Evolutionary conservation across 1,284 basidiomycete species (phyloP).

Genomic region (Kwoniella shivajii): DNA sequence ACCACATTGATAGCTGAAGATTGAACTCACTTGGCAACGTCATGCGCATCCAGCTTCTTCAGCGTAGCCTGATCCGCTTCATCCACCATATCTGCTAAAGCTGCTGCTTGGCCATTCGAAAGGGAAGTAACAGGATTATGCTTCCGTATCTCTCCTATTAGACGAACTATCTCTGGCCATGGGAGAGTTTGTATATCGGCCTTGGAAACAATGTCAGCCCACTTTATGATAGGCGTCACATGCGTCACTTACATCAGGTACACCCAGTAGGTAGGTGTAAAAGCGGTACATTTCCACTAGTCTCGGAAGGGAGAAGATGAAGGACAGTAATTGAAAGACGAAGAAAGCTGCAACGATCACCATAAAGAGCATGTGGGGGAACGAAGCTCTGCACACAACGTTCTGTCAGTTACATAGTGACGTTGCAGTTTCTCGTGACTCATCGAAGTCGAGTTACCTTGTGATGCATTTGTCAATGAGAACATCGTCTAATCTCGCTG

Average conservation of each 20-base stretch:
- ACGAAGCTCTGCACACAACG: slow-evolving; percentile 26
- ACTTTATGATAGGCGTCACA: slow-evolving; percentile 50
- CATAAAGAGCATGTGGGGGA: slow-evolving; percentile 66
- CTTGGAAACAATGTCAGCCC: slow-evolving; percentile 70
- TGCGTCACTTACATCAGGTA: slow-evolving; percentile 58
- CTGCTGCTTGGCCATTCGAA: slow-evolving; percentile 56
- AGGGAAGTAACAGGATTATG: slow-evolving; percentile 85
- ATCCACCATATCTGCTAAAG: slow-evolving; percentile 39
- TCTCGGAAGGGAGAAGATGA: slow-evolving; percentile 62
- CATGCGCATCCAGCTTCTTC: slow-evolving; percentile 89
- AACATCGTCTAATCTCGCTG: slow-evolving; percentile 68
- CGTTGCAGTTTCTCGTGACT: background rate
- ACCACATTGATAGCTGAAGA: too few relatives aligned
- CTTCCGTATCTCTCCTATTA: slow-evolving; percentile 84
- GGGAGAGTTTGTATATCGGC: slow-evolving; percentile 96
- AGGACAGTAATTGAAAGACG: slow-evolving; percentile 59
- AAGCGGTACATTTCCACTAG: slow-evolving; percentile 93
- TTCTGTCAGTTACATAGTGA: background rate
- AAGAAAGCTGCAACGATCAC: slow-evolving; percentile 79
- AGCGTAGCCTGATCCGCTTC: slow-evolving; percentile 48
- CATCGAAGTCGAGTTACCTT: slow-evolving; percentile 59
- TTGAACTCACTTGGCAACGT: slow-evolving; percentile 58
- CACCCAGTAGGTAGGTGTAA: slow-evolving; percentile 61
- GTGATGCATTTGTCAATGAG: slow-evolving; percentile 78
- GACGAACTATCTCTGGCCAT: slow-evolving; percentile 90